Evolutionary conservation across 2,329 filamentous ascomycete genomes (phyloP).

Genomic region (Amauroascus niger): DNA sequence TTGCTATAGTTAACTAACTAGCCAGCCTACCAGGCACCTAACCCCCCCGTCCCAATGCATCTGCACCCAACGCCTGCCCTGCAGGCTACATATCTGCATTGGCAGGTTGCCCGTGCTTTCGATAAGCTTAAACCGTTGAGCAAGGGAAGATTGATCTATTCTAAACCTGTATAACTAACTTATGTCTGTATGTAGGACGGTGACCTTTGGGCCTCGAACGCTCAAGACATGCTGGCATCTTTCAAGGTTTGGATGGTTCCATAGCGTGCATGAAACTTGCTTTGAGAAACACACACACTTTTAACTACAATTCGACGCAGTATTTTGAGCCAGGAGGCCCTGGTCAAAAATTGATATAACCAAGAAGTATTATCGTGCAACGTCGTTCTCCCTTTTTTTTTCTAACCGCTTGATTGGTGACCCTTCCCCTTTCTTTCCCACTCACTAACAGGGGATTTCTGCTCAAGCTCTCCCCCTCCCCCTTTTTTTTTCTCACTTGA

Average conservation of each 20-base stretch:
- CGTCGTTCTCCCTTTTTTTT: background rate
- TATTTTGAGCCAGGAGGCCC: conserved; percentile 4
- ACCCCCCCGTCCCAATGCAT: background rate
- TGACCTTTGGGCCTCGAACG: background rate
- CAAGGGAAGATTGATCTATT: background rate
- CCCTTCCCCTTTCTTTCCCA: background rate
- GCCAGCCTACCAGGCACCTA: no score
- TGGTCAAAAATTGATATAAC: background rate
- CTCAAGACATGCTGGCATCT: background rate
- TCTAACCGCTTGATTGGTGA: background rate
- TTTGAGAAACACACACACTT: background rate
- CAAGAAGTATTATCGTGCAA: background rate
- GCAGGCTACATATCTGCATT: background rate
- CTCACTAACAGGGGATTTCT: background rate
- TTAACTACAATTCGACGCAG: no score
- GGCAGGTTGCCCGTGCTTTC: background rate
- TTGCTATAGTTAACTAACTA: no score
- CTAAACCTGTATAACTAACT: background rate
- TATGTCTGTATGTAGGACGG: no score
- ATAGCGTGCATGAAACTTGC: background rate
- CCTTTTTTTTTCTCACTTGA: background rate
- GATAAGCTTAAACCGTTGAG: conserved; percentile 1
- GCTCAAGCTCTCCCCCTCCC: background rate
- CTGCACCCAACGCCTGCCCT: background rate
- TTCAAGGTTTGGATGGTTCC: background rate